Conservation (phyloP, 2,329 filamentous ascomycete species). For the Aspergillus persii region DNA sequence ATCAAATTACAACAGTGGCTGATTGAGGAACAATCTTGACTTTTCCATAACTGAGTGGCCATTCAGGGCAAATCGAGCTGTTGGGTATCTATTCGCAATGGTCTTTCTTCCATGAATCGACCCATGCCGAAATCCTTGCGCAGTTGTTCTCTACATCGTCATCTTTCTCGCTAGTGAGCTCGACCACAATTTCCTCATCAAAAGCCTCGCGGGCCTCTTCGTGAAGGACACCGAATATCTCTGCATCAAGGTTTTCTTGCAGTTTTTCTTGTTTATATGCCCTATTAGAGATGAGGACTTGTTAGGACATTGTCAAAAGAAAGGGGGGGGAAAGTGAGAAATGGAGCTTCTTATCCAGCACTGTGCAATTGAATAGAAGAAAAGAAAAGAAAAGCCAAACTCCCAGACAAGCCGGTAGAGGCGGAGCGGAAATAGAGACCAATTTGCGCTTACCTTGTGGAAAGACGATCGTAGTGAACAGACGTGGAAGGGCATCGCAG, state of each 20-base stretch:
- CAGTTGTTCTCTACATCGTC: conserved; percentile 89
- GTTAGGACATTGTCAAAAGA: neutral
- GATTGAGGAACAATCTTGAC: conserved; percentile 40
- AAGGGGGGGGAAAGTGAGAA: too few relatives aligned
- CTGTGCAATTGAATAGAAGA: too few relatives aligned
- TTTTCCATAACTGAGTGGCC: neutral
- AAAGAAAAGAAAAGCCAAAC: too few relatives aligned
- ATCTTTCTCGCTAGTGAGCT: conserved; percentile 75
- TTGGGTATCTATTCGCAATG: conserved; percentile 26
- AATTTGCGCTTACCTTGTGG: conserved; percentile 56
- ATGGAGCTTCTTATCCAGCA: too few relatives aligned
- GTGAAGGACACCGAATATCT: conserved; percentile 94
- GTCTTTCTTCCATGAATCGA: conserved; percentile 73
- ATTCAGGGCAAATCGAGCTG: neutral
- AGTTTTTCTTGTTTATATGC: conserved; percentile 84
- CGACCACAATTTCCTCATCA: conserved; percentile 82
- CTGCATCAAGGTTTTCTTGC: conserved; percentile 92
- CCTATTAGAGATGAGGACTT: conserved; percentile 39
- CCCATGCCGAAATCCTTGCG: conserved; percentile 77
- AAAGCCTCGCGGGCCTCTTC: conserved; percentile 88
- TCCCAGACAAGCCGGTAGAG: neutral
- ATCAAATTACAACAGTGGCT: conserved; percentile 84
- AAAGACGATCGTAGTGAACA: conserved; percentile 79
- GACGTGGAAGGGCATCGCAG: conserved; percentile 73
- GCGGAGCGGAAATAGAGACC: neutral